Percentiles rank a stretch among this genome's conserved stretches.
These are phyloP conservation scores for Pythium volutum DNA, from an alignment of 352 stramenopile genomes.

Conservation along the genomic window DNA sequence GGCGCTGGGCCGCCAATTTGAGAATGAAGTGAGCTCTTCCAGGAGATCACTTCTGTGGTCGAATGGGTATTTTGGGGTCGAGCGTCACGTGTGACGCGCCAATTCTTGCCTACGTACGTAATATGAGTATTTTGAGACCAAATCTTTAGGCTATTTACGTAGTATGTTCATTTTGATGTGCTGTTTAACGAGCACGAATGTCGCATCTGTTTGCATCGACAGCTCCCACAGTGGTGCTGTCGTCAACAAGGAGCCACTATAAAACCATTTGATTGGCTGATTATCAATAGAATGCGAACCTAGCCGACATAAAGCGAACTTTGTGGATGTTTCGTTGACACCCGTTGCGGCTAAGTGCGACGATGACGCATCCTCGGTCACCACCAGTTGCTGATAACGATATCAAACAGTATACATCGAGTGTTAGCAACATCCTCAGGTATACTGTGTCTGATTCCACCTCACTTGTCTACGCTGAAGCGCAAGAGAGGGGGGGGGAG, in stretches of 20 bases:
- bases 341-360: slow-evolving; percentile 5
- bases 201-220: not conserved
- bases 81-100: slow-evolving; percentile 1
- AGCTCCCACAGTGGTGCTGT: not conserved
- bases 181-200: not conserved
- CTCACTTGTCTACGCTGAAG: not conserved
- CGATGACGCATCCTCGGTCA: slow-evolving; percentile 14
- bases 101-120: slow-evolving; percentile 3
- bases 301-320: no score
- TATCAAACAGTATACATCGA: no score
- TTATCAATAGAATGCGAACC: not conserved
- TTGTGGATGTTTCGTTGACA: no score
- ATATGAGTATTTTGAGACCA: not conserved
- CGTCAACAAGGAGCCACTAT: slow-evolving; percentile 14
- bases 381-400: no score
- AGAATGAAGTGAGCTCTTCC: slow-evolving; percentile 2
- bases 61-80: not conserved
- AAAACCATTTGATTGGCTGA: not conserved
- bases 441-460: not conserved
- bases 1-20: not conserved
- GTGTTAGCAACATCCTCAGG: not conserved
- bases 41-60: not conserved
- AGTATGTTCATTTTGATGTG: not conserved
- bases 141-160: not conserved
- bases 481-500: not conserved